Evolutionary conservation across 2,329 filamentous ascomycete genomes (phyloP), one percentile per base, ranked within the genome.

Genomic region (Fonsecaea multimorphosa): DNA sequence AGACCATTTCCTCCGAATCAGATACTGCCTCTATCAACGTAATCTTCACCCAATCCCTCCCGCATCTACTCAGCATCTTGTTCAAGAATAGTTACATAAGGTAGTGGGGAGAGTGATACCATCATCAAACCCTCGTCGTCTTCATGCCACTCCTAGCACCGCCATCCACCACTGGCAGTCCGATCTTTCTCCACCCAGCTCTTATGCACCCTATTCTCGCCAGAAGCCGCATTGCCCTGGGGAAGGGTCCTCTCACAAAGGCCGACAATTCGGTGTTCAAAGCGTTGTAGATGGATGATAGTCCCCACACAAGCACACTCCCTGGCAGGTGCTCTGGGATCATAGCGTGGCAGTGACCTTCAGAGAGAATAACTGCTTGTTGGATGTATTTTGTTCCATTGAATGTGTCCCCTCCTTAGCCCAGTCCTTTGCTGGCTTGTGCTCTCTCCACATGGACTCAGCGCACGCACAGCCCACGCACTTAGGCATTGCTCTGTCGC

Each of bases 41-140:
- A 53, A 60, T 60, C 31, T 34, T 9, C 22, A 6, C 40, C n/a
- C 16, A 51, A 32, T 46, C 56, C 38, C 19, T 49, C 44, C 40
- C 24, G 38, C 7, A 16, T 58, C 56, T 36, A 60, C 58, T 60
- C 58, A 52, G 58, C 44, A 60, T 38, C 34, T 51, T 60, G 58
- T 53, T 40, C 44, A 57, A 60, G 58, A 40, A 60, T 27, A 16
- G 40, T 22, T 14, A 16, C 38, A 11, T 8, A n/a, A 22, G 36
- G 8, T n/a, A 54, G 52, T 12, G 19, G 44, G 44, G 44, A 27
- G 44, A 49, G 22, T 49, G 44, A 0, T 49, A 14, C 11, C 22
- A 4, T 16, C 22, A 4, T 49, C 16, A 12, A 27, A 24, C 22
- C 19, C 9, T 49, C 44, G 11, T 49, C 11, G 3, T 49, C 22